Base-by-base conservation (phyloP, 2,329 filamentous ascomycete species). In the Fusarium robinianum region DNA sequence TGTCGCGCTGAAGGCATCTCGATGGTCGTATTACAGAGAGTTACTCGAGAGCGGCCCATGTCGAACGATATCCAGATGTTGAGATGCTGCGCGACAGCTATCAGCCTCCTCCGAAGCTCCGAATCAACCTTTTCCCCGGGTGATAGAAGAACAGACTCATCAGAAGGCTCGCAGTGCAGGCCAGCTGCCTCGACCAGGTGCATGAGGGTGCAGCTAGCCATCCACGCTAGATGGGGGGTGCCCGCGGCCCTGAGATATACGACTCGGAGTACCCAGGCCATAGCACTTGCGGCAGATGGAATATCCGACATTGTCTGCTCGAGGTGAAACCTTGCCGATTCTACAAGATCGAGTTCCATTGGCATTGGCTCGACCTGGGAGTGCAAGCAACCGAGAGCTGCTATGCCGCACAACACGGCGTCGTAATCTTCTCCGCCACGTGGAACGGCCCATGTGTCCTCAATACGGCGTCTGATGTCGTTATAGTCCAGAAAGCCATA, bases 41-140 rank as follows among this genome's bases (percentile, higher is more conserved):
- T 70, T 46, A 81, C 75, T 8, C 77, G 69, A 0, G 77, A 78
- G 0, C 76, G 72, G 1, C 79, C 79, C 39, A 81, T 73, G 41
- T 83, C 79, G 49, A 80, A 81, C 1, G 77, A 81, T 17, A 76
- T 75, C 78, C 79, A 82, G 9, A 74, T 76, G 51, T 82, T 81
- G 6, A 83, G 69, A 51, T 81, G 78, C 8, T 78, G 75, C 0
- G 78, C 74, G 26, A 81, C 71, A 38, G 75, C 71, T 56, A 78
- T 63, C 4, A 79, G 59, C 2, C 75, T 63, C 9, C 69, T 66
- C 8, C 69, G 67, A 7, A 66, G 62, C 19, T 78, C 74, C 8
- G 64, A 32, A 11, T 70, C 62, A 11, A 66, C 51, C 1, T 60
- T 55, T 10, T 62, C 58, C 5, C 49, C 58, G 1, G 61, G 30